Percentiles rank a stretch among this genome's conserved stretches.
These are phyloP conservation scores for Ulmus americana DNA, from an alignment of 331 rosid species.

Conservation along the genomic window DNA sequence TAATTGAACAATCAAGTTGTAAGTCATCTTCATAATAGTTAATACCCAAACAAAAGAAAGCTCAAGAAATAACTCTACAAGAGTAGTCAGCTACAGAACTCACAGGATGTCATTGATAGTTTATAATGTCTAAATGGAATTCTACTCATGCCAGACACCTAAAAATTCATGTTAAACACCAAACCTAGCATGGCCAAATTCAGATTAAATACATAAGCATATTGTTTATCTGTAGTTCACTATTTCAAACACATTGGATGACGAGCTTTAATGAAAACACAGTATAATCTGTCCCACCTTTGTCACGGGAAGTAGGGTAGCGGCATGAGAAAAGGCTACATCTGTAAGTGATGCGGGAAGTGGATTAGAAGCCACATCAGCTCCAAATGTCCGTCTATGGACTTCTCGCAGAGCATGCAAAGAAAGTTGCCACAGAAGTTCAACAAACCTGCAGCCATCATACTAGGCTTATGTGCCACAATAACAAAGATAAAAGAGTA, in stretches of 20 bases:
- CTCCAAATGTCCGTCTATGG: slow-evolving; percentile 81
- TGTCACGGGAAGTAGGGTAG: slow-evolving; percentile 93
- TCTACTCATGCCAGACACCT: not conserved
- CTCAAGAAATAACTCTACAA: slow-evolving; percentile 8
- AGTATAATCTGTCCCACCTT: slow-evolving; percentile 46
- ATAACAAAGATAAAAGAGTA: not conserved
- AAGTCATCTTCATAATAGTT: not conserved
- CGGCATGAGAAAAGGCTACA: slow-evolving; percentile 98
- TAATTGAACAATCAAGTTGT: not conserved
- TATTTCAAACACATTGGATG: no score
- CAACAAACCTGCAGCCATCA: slow-evolving; percentile 69
- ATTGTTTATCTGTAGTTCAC: no score
- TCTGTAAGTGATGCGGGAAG: slow-evolving; percentile 90
- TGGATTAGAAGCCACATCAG: slow-evolving; percentile 81
- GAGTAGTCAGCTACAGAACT: not conserved
- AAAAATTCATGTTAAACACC: not conserved
- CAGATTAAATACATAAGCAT: not conserved
- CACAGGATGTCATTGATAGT: not conserved
- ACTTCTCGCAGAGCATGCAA: slow-evolving; percentile 97
- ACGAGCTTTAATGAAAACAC: not conserved
- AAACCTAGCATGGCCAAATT: not conserved
- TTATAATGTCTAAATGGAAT: not conserved
- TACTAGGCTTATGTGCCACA: slow-evolving; percentile 3
- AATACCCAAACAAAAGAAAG: not conserved
- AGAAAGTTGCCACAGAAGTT: slow-evolving; percentile 98